phyloP scores from a whole-genome alignment of 139 green algal genomes.

The Chlorella vulgaris region DNA sequence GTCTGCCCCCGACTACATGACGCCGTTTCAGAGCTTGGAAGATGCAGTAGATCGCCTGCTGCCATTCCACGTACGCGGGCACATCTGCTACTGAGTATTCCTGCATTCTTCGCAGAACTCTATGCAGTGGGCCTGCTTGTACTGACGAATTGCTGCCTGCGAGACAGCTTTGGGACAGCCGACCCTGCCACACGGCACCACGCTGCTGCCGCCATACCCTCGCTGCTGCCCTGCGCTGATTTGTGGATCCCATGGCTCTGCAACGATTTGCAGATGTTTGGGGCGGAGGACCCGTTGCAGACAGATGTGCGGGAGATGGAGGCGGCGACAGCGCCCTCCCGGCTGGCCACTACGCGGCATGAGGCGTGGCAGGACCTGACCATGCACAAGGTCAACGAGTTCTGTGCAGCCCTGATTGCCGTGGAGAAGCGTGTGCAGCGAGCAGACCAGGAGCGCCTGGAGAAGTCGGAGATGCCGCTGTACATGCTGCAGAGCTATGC shows the following conservation, averaged over 20 bases:
- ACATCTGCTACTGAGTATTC: background rate
- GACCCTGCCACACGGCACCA: too few species aligned
- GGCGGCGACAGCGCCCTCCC: background rate
- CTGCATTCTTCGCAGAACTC: too few species aligned
- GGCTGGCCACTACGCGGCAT: constrained; percentile 1
- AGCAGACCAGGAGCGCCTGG: background rate
- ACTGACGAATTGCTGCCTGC: background rate
- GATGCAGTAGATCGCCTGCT: constrained; percentile 66
- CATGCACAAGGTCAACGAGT: constrained; percentile 24
- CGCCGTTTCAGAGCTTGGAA: constrained; percentile 49
- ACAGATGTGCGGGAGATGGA: constrained; percentile 18
- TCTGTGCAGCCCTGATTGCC: background rate
- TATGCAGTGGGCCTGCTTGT: too few species aligned
- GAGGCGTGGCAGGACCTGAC: constrained; percentile 26
- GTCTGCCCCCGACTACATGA: constrained; percentile 38
- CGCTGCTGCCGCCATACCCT: background rate
- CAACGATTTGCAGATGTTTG: constrained; percentile 19
- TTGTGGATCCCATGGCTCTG: background rate
- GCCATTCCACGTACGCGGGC: constrained; percentile 64
- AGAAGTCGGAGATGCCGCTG: constrained; percentile 2
- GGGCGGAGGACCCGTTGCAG: constrained; percentile 22
- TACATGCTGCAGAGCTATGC: constrained; percentile 39
- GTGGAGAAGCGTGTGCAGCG: constrained; percentile 1
- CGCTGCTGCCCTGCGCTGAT: background rate
- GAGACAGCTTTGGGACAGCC: too few species aligned